Conservation (phyloP, 2,329 filamentous ascomycete species). For the Phaeosphaeriaceae sp. region DNA sequence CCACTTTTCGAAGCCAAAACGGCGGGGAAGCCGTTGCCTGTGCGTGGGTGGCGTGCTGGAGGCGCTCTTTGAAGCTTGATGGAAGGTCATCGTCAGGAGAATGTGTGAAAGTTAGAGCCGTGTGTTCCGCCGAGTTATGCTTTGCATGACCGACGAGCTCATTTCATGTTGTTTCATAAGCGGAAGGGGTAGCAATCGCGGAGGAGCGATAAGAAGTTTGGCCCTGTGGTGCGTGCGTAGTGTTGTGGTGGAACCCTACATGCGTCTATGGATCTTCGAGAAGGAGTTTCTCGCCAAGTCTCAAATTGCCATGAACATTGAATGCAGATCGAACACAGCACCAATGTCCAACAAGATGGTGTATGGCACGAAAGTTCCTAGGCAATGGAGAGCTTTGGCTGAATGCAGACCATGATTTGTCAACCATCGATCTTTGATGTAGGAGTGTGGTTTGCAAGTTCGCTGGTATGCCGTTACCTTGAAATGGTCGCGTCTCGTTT, state of each 20-base stretch:
- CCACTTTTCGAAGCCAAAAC: background rate
- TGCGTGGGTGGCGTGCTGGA: background rate
- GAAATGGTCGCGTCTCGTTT: too few relatives aligned
- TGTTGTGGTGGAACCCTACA: background rate
- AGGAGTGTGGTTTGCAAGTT: background rate
- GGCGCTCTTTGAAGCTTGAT: background rate
- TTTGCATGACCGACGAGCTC: background rate
- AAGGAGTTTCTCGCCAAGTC: background rate
- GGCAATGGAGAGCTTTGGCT: too few relatives aligned
- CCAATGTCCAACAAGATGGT: too few relatives aligned
- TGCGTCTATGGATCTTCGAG: background rate
- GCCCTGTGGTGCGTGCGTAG: background rate
- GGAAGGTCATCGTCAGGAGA: background rate
- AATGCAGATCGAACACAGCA: too few relatives aligned
- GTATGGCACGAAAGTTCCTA: too few relatives aligned
- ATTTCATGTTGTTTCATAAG: background rate
- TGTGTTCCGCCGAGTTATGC: background rate
- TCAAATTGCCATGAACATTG: background rate
- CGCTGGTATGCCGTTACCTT: too few relatives aligned
- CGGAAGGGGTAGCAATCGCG: background rate
- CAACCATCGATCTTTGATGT: background rate
- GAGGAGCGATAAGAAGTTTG: background rate
- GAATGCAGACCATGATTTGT: too few relatives aligned
- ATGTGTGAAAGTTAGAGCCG: background rate
- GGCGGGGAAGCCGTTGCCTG: background rate